phyloP scores from a whole-genome alignment of 495 filamentous ascomycete species.

The Podospora pseudopauciseta region DNA sequence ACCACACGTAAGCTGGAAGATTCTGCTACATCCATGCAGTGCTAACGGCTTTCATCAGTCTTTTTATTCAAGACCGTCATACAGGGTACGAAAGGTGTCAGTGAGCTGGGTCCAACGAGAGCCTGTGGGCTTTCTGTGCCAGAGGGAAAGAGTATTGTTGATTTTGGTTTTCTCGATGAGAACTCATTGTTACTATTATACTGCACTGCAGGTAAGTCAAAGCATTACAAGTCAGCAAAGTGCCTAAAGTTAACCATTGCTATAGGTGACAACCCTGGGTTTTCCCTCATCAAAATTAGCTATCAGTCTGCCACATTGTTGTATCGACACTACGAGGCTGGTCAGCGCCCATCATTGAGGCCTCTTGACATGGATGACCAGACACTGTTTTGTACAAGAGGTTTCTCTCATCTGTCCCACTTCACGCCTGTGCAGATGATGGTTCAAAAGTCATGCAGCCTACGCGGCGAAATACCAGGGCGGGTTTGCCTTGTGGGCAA shows the following conservation, averaged over 20 bases:
- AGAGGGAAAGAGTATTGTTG: slow-evolving; percentile 37
- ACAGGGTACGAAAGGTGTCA: slow-evolving; percentile 43
- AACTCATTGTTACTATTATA: slow-evolving; percentile 45
- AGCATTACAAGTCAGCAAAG: neutral
- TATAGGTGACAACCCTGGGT: slow-evolving; percentile 21
- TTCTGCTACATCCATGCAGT: slow-evolving; percentile 13
- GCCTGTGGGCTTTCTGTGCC: slow-evolving; percentile 39
- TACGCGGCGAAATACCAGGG: slow-evolving; percentile 36
- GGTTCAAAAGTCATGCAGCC: slow-evolving; percentile 34
- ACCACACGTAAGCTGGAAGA: slow-evolving; percentile 32
- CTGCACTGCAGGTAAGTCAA: slow-evolving; percentile 32
- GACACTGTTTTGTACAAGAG: slow-evolving; percentile 14
- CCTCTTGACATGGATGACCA: slow-evolving; percentile 7
- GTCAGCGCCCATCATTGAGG: neutral
- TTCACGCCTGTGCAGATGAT: slow-evolving; percentile 49
- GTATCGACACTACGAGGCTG: neutral
- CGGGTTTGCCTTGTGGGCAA: slow-evolving; percentile 46
- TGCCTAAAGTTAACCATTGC: neutral
- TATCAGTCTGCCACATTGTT: slow-evolving; percentile 13
- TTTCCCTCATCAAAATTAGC: slow-evolving; percentile 15
- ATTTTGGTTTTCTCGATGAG: slow-evolving; percentile 50
- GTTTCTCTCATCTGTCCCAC: slow-evolving; percentile 31
- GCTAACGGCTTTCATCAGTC: slow-evolving; percentile 31
- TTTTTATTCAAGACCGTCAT: slow-evolving; percentile 43
- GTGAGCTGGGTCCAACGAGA: slow-evolving; percentile 27